phyloP scores from a whole-genome alignment of 768 basidiomycete genomes.

The Suillus decipiens region DNA sequence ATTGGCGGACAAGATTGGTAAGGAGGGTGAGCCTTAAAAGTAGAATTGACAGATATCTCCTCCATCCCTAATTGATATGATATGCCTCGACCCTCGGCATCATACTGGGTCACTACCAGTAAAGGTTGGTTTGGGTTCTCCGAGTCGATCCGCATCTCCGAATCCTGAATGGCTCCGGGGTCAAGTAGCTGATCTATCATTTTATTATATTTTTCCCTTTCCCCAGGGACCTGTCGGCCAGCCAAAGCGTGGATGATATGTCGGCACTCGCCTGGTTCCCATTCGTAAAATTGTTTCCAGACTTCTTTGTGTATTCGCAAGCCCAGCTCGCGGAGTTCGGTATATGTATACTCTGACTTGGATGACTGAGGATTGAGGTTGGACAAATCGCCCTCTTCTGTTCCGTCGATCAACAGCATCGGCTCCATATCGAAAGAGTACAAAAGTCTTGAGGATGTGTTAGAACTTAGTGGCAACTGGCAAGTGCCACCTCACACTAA shows the following conservation, averaged over 20 bases:
- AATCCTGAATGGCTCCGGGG: neutral
- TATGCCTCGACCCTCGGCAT: neutral
- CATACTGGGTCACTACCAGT: constrained; percentile 16
- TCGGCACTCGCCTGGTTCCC: constrained; percentile 39
- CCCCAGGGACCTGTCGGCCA: neutral
- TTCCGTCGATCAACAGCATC: constrained; percentile 22
- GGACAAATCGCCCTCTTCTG: constrained; percentile 17
- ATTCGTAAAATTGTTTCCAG: constrained; percentile 50
- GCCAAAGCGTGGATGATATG: constrained; percentile 25
- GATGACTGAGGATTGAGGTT: neutral
- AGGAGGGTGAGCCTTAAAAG: constrained; percentile 24
- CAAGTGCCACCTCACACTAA: too few relatives aligned
- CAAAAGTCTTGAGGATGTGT: neutral
- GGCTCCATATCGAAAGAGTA: constrained; percentile 18
- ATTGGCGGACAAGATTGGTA: constrained; percentile 53
- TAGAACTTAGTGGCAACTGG: too few relatives aligned
- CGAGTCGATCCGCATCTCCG: neutral
- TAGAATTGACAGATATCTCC: constrained; percentile 17
- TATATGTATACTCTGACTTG: constrained; percentile 3
- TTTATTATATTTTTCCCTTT: neutral
- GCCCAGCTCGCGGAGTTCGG: constrained; percentile 27
- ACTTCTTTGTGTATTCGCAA: constrained; percentile 35
- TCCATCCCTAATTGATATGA: constrained; percentile 16
- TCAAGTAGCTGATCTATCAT: neutral
- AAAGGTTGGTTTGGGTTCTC: neutral